Evolutionary conservation across 2,329 filamentous ascomycete genomes (phyloP).

Genomic region (Talaromyces marneffei): DNA sequence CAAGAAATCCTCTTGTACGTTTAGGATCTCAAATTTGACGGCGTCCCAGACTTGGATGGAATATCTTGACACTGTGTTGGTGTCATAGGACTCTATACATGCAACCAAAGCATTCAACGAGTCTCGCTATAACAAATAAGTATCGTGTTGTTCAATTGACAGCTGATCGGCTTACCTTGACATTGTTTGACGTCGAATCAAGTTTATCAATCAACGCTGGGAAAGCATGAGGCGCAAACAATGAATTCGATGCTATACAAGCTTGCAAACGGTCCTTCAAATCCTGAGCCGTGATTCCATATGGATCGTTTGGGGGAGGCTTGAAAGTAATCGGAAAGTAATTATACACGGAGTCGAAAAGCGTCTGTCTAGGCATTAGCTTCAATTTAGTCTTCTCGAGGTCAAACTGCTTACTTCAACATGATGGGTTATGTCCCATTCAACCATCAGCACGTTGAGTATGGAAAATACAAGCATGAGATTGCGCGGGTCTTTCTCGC

Average conservation of each 20-base stretch:
- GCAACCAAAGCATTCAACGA: constrained; percentile 58
- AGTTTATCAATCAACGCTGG: constrained; percentile 64
- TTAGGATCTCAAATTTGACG: constrained; percentile 63
- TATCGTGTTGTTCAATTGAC: not conserved
- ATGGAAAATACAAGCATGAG: constrained; percentile 66
- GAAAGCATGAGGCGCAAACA: constrained; percentile 62
- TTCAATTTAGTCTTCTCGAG: not conserved
- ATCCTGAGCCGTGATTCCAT: constrained; percentile 63
- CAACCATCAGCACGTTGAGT: constrained; percentile 60
- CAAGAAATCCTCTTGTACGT: constrained; percentile 60
- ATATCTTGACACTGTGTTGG: constrained; percentile 55
- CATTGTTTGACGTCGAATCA: constrained; percentile 62
- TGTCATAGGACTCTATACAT: constrained; percentile 55
- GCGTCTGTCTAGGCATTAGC: constrained; percentile 26
- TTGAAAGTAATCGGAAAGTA: constrained; percentile 69
- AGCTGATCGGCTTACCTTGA: constrained; percentile 46
- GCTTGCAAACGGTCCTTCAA: constrained; percentile 59
- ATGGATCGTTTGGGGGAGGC: constrained; percentile 63
- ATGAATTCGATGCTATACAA: constrained; percentile 57
- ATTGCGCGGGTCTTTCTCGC: constrained; percentile 64
- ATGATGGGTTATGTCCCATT: constrained; percentile 59
- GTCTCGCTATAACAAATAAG: constrained; percentile 47
- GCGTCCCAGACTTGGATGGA: constrained; percentile 63
- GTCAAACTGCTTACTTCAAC: constrained; percentile 44
- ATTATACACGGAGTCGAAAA: constrained; percentile 65